Evolutionary conservation across 106 monocot species (phyloP), one percentile per base, ranked within the genome.

Genomic region (Dendrobium chrysotoxum): DNA sequence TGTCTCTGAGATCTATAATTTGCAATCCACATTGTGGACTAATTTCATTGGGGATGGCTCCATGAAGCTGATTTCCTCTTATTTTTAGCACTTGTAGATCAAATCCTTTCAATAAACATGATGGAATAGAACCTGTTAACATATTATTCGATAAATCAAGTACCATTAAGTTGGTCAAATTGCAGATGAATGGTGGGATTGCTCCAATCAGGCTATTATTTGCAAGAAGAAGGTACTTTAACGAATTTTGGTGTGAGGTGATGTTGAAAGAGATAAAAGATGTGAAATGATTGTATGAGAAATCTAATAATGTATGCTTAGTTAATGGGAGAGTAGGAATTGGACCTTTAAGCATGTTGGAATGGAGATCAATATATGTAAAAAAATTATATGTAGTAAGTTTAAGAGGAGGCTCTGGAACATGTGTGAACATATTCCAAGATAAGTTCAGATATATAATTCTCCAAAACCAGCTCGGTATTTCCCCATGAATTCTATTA

Each of bases 391-490:
- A 2, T 3, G 3, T 35, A 35, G 35, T 35, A 35, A 84, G 70
- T 82, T 79, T 40, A 4, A 41, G 42, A 4, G 55, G 80, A 40
- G 81, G 66, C 18, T 45, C 25, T 79, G 87, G 85, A 31, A 92
- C 75, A 25, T 42, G 61, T 2, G 87, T 90, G 77, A 95, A 85
- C 42, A 40, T 65, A 72, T 95, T 95, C 42, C 35, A 12, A 25
- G 95, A 90, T 39, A 92, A 87, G 72, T 95, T 88, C 64, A 95
- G 73, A 25, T 9, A 2, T 35, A 3, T 15, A 12, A 71, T 53
- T 0, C 81, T 78, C 94, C 94, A 92, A 30, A 95, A 66, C 94
- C 94, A 95, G 2, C 54, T 73, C 21, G 95, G 92, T 81, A 95
- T 86, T 13, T 23, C 53, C 28, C 95, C 95, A 70, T 7, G 23